These are phyloP conservation scores for Pleoardoris graminearum DNA, from an alignment of 2,329 filamentous ascomycete genomes.

Conservation along the genomic window DNA sequence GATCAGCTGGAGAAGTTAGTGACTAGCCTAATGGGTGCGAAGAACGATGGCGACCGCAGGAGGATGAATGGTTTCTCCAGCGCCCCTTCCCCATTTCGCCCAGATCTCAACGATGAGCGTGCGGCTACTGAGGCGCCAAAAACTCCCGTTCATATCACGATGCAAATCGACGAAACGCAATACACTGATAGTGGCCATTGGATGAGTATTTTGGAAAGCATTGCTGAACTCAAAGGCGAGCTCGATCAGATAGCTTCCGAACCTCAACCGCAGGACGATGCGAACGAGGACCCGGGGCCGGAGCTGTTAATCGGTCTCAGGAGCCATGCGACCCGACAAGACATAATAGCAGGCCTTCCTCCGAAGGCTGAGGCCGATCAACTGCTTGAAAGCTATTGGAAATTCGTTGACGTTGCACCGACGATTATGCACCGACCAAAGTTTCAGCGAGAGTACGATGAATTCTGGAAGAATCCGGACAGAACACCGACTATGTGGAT, in stretches of 20 bases:
- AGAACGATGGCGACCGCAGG: conserved; percentile 10
- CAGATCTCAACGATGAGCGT: conserved; percentile 15
- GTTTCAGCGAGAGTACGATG: conserved; percentile 43
- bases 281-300: conserved; percentile 25
- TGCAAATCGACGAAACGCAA: conserved; percentile 32
- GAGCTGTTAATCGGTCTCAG: conserved; percentile 37
- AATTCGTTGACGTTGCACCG: conserved; percentile 31
- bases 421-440: conserved; percentile 36
- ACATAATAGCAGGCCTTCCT: conserved; percentile 35
- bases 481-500: conserved; percentile 49
- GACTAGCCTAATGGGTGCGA: conserved; percentile 38
- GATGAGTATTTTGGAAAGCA: conserved; percentile 45
- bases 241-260: conserved; percentile 35
- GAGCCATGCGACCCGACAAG: conserved; percentile 31
- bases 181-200: conserved; percentile 42
- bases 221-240: conserved; percentile 38
- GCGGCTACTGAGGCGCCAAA: conserved; percentile 21
- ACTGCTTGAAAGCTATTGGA: conserved; percentile 30
- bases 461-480: conserved; percentile 49
- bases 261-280: conserved; percentile 19
- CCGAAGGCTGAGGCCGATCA: conserved; percentile 29
- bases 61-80: neutral
- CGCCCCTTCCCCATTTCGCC: conserved; percentile 2
- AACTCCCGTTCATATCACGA: conserved; percentile 37
- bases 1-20: conserved; percentile 44